These are phyloP conservation scores for Exophiala xenobiotica DNA, from an alignment of 2,329 filamentous ascomycete species.

Conservation along the genomic window DNA sequence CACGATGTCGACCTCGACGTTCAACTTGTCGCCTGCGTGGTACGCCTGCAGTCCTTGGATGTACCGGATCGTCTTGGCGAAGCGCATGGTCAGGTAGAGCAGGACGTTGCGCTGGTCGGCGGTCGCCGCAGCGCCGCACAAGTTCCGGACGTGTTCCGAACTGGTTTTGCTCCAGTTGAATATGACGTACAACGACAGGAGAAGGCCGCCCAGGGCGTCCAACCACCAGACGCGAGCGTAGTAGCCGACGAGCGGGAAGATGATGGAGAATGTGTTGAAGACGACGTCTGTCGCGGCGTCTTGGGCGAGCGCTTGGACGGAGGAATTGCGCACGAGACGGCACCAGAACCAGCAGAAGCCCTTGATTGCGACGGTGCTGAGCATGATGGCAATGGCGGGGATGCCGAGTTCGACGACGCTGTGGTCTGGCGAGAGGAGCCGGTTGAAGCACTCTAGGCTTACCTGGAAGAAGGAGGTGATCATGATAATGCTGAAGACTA, in stretches of 20 bases:
- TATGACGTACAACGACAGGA: conserved; percentile 78
- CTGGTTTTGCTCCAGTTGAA: conserved; percentile 75
- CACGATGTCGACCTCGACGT: conserved; percentile 80
- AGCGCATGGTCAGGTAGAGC: conserved; percentile 89
- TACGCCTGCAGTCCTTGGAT: conserved; percentile 85
- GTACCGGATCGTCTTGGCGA: conserved; percentile 80
- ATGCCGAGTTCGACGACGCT: conserved; percentile 69
- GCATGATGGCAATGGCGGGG: conserved; percentile 77
- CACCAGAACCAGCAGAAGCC: conserved; percentile 84
- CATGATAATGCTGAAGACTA: conserved; percentile 84
- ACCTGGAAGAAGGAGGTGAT: conserved; percentile 82
- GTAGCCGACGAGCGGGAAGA: conserved; percentile 79
- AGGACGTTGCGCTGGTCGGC: conserved; percentile 81
- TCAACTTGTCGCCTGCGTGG: conserved; percentile 80
- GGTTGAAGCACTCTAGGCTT: conserved; percentile 66
- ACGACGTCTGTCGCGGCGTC: conserved; percentile 75
- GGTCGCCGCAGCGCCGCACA: conserved; percentile 74
- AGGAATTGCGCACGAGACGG: conserved; percentile 79
- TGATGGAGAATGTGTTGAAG: conserved; percentile 85
- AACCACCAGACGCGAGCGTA: conserved; percentile 80
- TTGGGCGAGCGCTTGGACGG: conserved; percentile 74
- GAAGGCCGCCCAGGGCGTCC: conserved; percentile 73
- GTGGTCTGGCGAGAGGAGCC: conserved; percentile 61
- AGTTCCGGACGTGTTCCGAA: conserved; percentile 73
- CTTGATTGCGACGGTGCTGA: conserved; percentile 77